A percentile compares a stretch with the other conserved stretches of the same genome.
Evolutionary conservation across 2,329 filamentous ascomycete species (phyloP).

Genomic region (Ophiostoma piceae): DNA sequence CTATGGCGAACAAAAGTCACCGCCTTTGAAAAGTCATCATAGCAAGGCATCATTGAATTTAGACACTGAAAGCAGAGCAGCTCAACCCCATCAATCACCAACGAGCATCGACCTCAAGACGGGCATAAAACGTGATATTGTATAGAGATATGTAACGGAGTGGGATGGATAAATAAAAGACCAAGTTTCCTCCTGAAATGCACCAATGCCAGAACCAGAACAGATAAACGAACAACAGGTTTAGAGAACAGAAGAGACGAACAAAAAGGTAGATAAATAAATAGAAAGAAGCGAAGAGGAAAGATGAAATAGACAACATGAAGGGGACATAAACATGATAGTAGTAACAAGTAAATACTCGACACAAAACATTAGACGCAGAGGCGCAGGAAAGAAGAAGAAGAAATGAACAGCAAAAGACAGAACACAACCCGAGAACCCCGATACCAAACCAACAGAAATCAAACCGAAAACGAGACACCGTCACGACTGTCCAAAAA

Average conservation of each 20-base stretch:
- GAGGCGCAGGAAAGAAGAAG: too few species aligned
- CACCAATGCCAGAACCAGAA: slow-evolving; percentile 4
- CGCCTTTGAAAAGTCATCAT: not conserved
- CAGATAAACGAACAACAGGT: not conserved
- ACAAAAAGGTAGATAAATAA: not conserved
- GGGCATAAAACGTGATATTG: not conserved
- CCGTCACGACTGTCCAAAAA: not conserved
- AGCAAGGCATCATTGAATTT: not conserved
- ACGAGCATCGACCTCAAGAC: not conserved
- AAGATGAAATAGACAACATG: slow-evolving; percentile 14
- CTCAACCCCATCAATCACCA: not conserved
- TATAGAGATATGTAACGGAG: not conserved
- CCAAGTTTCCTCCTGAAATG: slow-evolving; percentile 10
- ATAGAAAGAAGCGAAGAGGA: not conserved
- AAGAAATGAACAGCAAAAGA: slow-evolving; percentile 9
- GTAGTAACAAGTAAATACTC: slow-evolving; percentile 5
- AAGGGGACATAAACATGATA: slow-evolving; percentile 7
- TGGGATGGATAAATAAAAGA: slow-evolving; percentile 15
- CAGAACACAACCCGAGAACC: slow-evolving; percentile 1
- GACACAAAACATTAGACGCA: slow-evolving; percentile 11
- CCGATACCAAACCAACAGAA: not conserved
- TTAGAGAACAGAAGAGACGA: not conserved
- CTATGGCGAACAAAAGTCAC: not conserved
- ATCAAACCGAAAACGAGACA: not conserved
- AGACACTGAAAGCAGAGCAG: not conserved